These are phyloP conservation scores for Eimeria acervulina DNA, from an alignment of 169 alveolate species.

Conservation along the genomic window DNA sequence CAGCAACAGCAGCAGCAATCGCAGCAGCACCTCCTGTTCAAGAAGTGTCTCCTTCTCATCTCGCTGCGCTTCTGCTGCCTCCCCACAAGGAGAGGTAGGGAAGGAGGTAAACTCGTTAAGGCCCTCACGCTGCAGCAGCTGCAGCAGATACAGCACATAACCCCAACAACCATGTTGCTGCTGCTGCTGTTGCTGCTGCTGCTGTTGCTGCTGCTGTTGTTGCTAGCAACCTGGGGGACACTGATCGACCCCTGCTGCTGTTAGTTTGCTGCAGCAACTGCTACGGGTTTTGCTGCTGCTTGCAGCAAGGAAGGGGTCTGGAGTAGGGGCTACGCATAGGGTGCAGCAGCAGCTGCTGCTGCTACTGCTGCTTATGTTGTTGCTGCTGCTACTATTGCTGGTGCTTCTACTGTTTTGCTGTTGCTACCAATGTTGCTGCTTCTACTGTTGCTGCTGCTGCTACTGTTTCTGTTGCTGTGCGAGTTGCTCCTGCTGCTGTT, in stretches of 20 bases:
- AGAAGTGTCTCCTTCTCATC: background rate
- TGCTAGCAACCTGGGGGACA: too few relatives aligned
- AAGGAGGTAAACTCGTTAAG: background rate
- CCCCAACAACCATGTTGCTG: background rate
- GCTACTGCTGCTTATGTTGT: too few relatives aligned
- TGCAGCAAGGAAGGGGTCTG: background rate
- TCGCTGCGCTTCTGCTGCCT: background rate
- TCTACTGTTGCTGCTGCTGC: slow-evolving; percentile 32
- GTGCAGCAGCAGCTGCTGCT: too few relatives aligned
- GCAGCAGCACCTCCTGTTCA: slow-evolving; percentile 33
- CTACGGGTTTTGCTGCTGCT: background rate
- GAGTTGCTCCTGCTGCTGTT: background rate
- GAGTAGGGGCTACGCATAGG: too few relatives aligned
- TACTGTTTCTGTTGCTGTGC: background rate
- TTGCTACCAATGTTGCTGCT: background rate
- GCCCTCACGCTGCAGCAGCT: slow-evolving; percentile 34
- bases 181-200: background rate
- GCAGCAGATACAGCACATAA: background rate
- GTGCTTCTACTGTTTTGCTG: too few relatives aligned
- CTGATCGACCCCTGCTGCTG: too few relatives aligned
- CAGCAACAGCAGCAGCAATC: slow-evolving; percentile 30
- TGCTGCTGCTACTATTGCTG: background rate
- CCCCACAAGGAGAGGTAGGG: background rate
- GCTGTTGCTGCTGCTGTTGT: background rate
- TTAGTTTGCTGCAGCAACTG: background rate